Percentiles rank a stretch among this genome's conserved stretches.
These are phyloP conservation scores for Coniophora puteana DNA, from an alignment of 1,284 basidiomycete species.

Conservation along the genomic window DNA sequence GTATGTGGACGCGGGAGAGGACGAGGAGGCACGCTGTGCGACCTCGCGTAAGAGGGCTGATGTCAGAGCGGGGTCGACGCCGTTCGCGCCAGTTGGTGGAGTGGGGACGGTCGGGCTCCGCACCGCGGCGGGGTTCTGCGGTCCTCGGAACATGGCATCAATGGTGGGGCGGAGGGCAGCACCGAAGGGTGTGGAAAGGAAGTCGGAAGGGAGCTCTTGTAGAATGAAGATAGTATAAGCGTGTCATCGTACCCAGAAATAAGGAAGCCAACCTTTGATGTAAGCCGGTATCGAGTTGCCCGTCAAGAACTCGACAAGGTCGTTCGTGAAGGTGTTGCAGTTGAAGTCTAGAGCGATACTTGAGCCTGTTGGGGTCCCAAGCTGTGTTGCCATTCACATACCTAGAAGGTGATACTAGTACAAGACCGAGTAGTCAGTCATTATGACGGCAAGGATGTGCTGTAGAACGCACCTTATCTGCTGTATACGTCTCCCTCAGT, in stretches of 20 bases:
- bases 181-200: conserved; percentile 89
- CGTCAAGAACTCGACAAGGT: conserved; percentile 81
- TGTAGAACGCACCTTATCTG: conserved; percentile 63
- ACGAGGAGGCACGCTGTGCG: conserved; percentile 42
- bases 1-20: conserved; percentile 15
- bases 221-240: conserved; percentile 1
- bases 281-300: conserved; percentile 75
- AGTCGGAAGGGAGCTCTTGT: conserved; percentile 88
- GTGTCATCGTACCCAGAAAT: neutral
- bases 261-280: conserved; percentile 56
- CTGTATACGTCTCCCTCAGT: conserved; percentile 77
- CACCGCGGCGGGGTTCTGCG: conserved; percentile 38
- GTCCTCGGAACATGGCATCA: conserved; percentile 77
- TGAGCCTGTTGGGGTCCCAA: neutral
- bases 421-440: conserved; percentile 3
- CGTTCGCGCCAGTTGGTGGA: no score
- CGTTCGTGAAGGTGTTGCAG: conserved; percentile 90
- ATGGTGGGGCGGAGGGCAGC: conserved; percentile 84
- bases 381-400: conserved; percentile 22
- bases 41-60: conserved; percentile 63
- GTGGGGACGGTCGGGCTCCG: no score
- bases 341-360: conserved; percentile 60
- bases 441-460: neutral
- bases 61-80: conserved; percentile 46
- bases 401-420: conserved; percentile 85